phyloP scores from a whole-genome alignment of 495 filamentous ascomycete species.

The Neurospora sp. region DNA sequence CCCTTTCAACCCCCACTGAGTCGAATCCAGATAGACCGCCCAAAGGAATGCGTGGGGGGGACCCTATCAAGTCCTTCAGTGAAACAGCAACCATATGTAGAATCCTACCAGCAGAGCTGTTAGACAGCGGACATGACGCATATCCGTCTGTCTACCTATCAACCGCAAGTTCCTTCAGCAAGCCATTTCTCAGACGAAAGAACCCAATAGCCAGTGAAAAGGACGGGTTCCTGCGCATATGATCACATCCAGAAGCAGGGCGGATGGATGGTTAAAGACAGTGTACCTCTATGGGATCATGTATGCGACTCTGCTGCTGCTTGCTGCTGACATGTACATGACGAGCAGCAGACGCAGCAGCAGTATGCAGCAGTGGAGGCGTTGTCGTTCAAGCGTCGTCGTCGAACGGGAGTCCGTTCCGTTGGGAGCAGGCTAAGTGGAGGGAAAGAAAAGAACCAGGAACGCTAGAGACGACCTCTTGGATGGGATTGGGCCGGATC shows the following conservation, averaged over 20 bases:
- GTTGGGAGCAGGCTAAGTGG: not conserved
- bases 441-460: not conserved
- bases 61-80: not conserved
- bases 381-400: not conserved
- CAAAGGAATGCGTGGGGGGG: not conserved
- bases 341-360: not conserved
- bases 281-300: slow-evolving; percentile 2
- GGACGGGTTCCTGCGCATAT: slow-evolving; percentile 27
- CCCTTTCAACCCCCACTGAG: not conserved
- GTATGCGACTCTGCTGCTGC: slow-evolving; percentile 4
- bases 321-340: not conserved
- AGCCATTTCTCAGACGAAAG: not conserved
- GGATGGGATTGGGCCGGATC: not conserved
- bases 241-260: slow-evolving; percentile 2
- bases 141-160: not conserved
- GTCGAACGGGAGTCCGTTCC: not conserved
- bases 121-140: not conserved
- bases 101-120: not conserved
- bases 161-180: not conserved
- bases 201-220: slow-evolving; percentile 8
- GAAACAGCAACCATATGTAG: not conserved
- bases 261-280: not conserved
- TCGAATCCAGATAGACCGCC: not conserved
- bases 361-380: not conserved
- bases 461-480: not conserved